A percentile compares a stretch with the other conserved stretches of the same genome.
Evolutionary conservation across 2,329 filamentous ascomycete species (phyloP).

Genomic region (Shiraia bambusicola): DNA sequence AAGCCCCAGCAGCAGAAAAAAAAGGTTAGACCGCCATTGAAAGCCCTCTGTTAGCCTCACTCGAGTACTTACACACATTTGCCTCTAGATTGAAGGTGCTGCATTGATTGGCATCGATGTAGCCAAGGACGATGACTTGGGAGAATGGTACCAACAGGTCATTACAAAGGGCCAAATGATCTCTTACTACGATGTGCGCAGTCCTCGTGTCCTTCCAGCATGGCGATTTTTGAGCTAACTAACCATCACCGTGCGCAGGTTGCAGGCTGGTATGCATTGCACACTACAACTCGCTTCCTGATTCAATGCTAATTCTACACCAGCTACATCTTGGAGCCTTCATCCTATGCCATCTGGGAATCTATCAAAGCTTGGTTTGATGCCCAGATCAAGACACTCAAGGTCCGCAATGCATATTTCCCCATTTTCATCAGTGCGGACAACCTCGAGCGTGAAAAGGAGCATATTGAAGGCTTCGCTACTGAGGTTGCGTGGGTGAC

Average conservation of each 20-base stretch:
- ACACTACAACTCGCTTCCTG: not conserved
- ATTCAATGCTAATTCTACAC: not conserved
- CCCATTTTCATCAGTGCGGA: constrained; percentile 84
- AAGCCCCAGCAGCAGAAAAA: constrained; percentile 55
- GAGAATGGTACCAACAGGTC: constrained; percentile 96
- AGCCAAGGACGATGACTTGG: constrained; percentile 81
- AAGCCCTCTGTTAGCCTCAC: not conserved
- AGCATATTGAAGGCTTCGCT: constrained; percentile 96
- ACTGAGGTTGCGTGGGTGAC: constrained; percentile 90
- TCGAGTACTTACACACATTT: too few relatives aligned
- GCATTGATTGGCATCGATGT: constrained; percentile 84
- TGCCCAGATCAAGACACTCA: constrained; percentile 79
- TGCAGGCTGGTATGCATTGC: constrained; percentile 29
- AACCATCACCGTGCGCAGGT: constrained; percentile 19
- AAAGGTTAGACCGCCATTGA: constrained; percentile 31
- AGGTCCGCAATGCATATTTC: constrained; percentile 94
- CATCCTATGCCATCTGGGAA: constrained; percentile 69
- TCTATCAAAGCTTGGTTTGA: constrained; percentile 62
- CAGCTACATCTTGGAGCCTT: constrained; percentile 72
- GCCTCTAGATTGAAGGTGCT: constrained; percentile 56
- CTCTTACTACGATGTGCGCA: constrained; percentile 97
- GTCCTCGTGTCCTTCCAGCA: not conserved
- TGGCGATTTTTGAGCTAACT: not conserved
- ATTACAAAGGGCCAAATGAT: constrained; percentile 96
- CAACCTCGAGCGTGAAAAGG: constrained; percentile 83